Base-by-base conservation (phyloP, 345 rosid species). In the Erodium maritimum region DNA sequence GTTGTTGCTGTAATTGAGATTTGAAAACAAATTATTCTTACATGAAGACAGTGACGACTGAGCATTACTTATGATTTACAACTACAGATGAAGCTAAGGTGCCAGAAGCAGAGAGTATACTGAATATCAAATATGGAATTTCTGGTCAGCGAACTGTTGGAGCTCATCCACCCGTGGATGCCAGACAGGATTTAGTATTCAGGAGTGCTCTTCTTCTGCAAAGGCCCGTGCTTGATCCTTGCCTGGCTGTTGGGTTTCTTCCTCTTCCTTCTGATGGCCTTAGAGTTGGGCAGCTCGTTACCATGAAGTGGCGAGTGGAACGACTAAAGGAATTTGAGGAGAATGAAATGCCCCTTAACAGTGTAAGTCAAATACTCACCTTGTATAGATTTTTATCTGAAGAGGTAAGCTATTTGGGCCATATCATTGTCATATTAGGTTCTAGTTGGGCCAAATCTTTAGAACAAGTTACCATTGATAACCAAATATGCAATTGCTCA, bases 201-300 rank as follows among this genome's bases (percentile, higher is more conserved):
- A 77, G 72, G 79, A 84, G 94, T 65, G 85, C 83, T 52, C 74
- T 93, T 63, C 71, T 78, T 56, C 67, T 88, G 73, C 93, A 89
- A 67, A 89, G 80, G 69, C 99, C 95, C 59, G 91, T 86, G 48
- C 96, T 93, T 71, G 93, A 89, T 64, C 99, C 95, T 45, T 77
- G 87, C 77, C 75, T 93, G 21, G 87, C 99, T 57, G 86, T 93
- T 70, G 96, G 96, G 54, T 93, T 93, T 68, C 83, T 93, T 61
- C 79, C 94, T 58, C 90, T 93, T 73, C 78, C 89, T 65, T 81
- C 91, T 21, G 75, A 68, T 66, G 82, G 89, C 54, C 90, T 93
- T 67, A 79, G 90, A 75, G 95, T 89, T 48, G 99, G 99, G 61
- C 84, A 86, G 72, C 94, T 86, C 61, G 73, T 86, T 69, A 72